Evolutionary conservation across 2,329 filamentous ascomycete genomes (phyloP).

Genomic region (Microsporum canis): DNA sequence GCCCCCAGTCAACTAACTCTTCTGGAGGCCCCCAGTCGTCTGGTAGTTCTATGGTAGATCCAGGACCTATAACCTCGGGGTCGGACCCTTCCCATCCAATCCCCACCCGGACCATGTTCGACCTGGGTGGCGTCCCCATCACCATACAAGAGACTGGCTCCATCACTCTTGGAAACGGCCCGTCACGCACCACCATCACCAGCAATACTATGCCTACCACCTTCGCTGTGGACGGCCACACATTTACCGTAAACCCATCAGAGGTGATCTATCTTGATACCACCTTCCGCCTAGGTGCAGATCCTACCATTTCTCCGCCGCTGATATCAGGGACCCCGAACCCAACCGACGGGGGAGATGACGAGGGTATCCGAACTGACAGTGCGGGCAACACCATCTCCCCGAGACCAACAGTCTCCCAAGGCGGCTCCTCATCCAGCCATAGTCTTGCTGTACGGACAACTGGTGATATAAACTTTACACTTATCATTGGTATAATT

Average conservation of each 20-base stretch:
- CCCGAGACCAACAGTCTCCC: not conserved
- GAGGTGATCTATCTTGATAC: conserved; percentile 8
- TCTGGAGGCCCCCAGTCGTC: not conserved
- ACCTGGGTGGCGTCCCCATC: conserved; percentile 6
- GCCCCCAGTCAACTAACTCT: not conserved
- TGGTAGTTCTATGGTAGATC: not conserved
- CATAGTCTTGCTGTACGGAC: not conserved
- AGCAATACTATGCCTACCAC: conserved; percentile 4
- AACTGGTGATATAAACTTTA: not conserved
- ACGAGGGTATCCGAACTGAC: not conserved
- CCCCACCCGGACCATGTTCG: conserved; percentile 4
- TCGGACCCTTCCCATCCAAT: not conserved
- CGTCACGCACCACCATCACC: conserved; percentile 7
- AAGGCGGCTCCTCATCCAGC: not conserved
- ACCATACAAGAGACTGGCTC: conserved; percentile 1
- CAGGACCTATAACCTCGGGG: not conserved
- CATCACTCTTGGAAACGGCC: conserved; percentile 1
- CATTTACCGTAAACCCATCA: conserved; percentile 10
- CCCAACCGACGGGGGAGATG: not conserved
- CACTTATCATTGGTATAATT: not conserved
- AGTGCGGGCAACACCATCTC: not conserved
- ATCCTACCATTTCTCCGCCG: not conserved
- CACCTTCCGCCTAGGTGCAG: not conserved
- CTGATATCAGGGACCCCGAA: not conserved
- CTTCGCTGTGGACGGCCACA: conserved; percentile 1